Evolutionary conservation across 768 basidiomycete species (phyloP).

Genomic region (Pisolithus sp.): DNA sequence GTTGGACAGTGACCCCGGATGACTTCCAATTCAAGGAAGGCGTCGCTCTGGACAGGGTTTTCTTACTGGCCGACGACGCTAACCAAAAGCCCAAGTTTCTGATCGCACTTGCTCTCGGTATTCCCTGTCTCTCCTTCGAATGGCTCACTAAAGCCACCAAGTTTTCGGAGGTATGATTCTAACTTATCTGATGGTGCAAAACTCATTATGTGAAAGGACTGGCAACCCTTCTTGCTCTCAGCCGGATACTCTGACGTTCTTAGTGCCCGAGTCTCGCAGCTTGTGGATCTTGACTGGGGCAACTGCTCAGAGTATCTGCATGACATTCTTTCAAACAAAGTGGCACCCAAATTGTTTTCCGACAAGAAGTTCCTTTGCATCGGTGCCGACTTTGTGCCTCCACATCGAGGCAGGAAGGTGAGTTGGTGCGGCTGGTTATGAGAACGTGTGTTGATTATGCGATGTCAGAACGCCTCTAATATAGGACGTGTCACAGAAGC

Average conservation of each 20-base stretch:
- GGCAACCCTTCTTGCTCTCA: constrained; percentile 55
- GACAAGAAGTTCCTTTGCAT: constrained; percentile 55
- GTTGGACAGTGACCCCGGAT: constrained; percentile 46
- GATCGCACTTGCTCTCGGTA: constrained; percentile 75
- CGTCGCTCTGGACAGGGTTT: constrained; percentile 40
- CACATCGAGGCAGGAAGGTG: constrained; percentile 20
- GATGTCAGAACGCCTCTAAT: constrained; percentile 18
- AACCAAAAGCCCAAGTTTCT: constrained; percentile 76
- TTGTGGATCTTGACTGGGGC: constrained; percentile 46
- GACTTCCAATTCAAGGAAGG: constrained; percentile 42
- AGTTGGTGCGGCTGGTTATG: background rate
- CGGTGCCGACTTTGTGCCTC: constrained; percentile 48
- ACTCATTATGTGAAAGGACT: constrained; percentile 36
- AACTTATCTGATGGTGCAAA: constrained; percentile 1
- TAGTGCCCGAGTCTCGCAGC: constrained; percentile 38
- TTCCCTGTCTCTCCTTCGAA: constrained; percentile 65
- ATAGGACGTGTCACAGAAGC: constrained; percentile 32
- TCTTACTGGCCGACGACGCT: constrained; percentile 60
- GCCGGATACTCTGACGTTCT: constrained; percentile 41
- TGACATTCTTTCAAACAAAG: constrained; percentile 53
- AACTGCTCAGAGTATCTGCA: constrained; percentile 44
- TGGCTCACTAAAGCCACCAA: constrained; percentile 37
- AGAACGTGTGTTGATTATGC: background rate
- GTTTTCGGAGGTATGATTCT: constrained; percentile 24
- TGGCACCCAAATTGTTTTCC: constrained; percentile 52